These are phyloP conservation scores for Cenchrus fungigraminus DNA, from an alignment of 176 grass and related monocot genomes.

Conservation along the genomic window DNA sequence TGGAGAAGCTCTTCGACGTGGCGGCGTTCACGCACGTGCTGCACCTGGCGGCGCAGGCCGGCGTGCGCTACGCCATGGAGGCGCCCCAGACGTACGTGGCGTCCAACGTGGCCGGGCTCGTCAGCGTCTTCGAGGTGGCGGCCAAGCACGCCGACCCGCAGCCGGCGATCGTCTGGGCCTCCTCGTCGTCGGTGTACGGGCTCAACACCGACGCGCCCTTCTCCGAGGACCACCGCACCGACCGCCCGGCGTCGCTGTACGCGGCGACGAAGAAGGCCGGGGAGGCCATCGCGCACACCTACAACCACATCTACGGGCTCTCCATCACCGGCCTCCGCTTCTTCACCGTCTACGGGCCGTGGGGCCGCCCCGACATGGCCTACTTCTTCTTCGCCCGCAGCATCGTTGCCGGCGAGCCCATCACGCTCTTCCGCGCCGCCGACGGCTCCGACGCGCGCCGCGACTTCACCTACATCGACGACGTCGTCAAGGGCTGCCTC, in stretches of 20 bases:
- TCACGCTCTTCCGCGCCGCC: conserved; percentile 74
- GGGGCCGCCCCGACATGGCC: conserved; percentile 98
- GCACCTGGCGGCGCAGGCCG: conserved; percentile 94
- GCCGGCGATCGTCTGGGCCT: conserved; percentile 91
- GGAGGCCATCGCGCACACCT: conserved; percentile 88
- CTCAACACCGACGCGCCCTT: conserved; percentile 81
- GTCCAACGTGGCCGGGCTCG: conserved; percentile 91
- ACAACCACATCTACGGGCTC: conserved; percentile 99
- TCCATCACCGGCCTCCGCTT: conserved; percentile 95
- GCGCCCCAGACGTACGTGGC: conserved; percentile 90
- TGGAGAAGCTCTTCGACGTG: conserved; percentile 64
- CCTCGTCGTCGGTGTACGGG: conserved; percentile 91
- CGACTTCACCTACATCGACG: conserved; percentile 98
- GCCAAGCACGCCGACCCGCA: conserved; percentile 90
- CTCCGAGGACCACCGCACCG: conserved; percentile 93
- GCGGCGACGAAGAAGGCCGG: conserved; percentile 98
- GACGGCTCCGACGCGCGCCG: conserved; percentile 70
- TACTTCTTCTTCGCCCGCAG: conserved; percentile 86
- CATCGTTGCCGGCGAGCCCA: conserved; percentile 80
- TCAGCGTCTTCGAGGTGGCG: conserved; percentile 70
- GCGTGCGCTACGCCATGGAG: conserved; percentile 91
- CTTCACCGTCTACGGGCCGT: conserved; percentile 97
- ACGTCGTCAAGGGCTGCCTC: conserved; percentile 89
- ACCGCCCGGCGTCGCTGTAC: conserved; percentile 89
- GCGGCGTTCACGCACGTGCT: conserved; percentile 90